Evolutionary conservation across 768 basidiomycete species (phyloP), one percentile per base, ranked within the genome.

Genomic region (Russula earlei): DNA sequence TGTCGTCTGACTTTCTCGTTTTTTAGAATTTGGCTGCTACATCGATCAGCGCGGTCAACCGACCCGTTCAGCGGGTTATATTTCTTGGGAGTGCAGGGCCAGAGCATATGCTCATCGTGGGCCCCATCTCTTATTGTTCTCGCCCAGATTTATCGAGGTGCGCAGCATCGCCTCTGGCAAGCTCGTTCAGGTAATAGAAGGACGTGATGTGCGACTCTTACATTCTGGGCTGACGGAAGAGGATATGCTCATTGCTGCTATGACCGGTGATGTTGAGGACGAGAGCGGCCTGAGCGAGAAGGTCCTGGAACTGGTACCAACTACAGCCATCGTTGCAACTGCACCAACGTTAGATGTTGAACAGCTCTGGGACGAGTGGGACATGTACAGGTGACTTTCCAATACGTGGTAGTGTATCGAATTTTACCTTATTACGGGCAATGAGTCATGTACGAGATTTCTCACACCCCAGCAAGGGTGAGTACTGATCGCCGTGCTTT

Each of bases 111-210:
- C 82, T 10, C 68, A 78, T 43, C 81, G 85, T 14, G 77, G 78
- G 9, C 74, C 74, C 6, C 77, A 88, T 63, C 58, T 91, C 60
- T 73, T 92, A 19, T 78, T 92, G 29, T 80, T 91, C 70, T 88
- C 86, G 7, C 63, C 79, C 15, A 76, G 81, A 54, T 91, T 87
- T 67, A 75, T 92, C 63, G 90, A 92, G 67, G 72, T 91, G 25
- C 80, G 90, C 53, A 74, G 80, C 56, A 70, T 81, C 25, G 68
- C 72, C 14, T 84, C 83, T 1, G 83, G 86, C 4, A 69, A 78
- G 49, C 79, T 92, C 19, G 79, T 83, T n/a, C 90, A 92, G 68
- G 85, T 90, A n/a, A 81, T 91, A 42, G 85, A 88, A 64, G 88
- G 76, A 0, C 62, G 64, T 11, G 85, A 89, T 62, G 77, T 91